A percentile compares a stretch with the other conserved stretches of the same genome.
Evolutionary conservation across 371 early-diverging fungal species (phyloP).

Genomic region (Lichtheimia ramosa): DNA sequence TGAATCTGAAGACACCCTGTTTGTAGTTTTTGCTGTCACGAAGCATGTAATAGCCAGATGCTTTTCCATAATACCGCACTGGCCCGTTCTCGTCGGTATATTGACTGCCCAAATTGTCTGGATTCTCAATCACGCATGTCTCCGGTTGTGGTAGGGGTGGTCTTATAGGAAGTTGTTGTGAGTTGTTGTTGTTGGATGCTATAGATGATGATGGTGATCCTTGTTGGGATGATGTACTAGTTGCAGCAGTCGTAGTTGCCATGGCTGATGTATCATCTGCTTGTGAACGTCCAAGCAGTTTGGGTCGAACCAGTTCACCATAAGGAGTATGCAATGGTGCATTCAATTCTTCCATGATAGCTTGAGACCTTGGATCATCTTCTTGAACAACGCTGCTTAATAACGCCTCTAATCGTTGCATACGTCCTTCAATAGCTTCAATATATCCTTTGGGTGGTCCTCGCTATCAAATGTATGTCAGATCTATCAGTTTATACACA

Average conservation of each 20-base stretch:
- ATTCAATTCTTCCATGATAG: slow-evolving; percentile 58
- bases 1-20: slow-evolving; percentile 36
- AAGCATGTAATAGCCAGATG: slow-evolving; percentile 51
- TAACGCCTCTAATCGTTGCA: slow-evolving; percentile 65
- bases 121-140: neutral
- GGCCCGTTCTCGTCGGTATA: slow-evolving; percentile 49
- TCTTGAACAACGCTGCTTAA: slow-evolving; percentile 58
- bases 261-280: neutral
- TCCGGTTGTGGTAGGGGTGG: neutral
- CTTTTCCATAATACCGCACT: slow-evolving; percentile 46
- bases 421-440: slow-evolving; percentile 68
- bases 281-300: slow-evolving; percentile 21
- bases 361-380: slow-evolving; percentile 58
- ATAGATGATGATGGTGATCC: neutral
- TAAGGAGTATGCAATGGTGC: slow-evolving; percentile 46
- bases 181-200: neutral
- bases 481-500: neutral
- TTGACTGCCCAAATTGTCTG: slow-evolving; percentile 24
- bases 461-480: slow-evolving; percentile 30
- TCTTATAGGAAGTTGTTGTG: neutral
- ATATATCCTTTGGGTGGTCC: slow-evolving; percentile 76
- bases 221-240: slow-evolving; percentile 10
- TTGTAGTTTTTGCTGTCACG: slow-evolving; percentile 36
- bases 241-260: neutral
- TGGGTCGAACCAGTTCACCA: slow-evolving; percentile 42